Evolutionary conservation across 495 filamentous ascomycete species (phyloP), one percentile per base, ranked within the genome.

Genomic region (Penicillium malachiteum): DNA sequence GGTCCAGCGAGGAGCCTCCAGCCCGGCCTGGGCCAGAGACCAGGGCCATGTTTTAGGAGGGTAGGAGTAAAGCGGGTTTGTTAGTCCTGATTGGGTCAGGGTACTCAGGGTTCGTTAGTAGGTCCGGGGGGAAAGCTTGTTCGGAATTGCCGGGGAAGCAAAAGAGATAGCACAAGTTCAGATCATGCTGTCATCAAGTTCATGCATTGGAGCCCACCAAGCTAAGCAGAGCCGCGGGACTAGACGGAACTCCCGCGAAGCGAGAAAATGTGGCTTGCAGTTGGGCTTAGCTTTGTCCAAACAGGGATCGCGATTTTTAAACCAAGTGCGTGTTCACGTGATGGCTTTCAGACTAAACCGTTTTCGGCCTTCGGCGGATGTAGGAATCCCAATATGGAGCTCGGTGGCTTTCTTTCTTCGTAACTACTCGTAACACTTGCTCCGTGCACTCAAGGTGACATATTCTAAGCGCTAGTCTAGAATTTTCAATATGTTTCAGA

Each of bases 11-110:
- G 71, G 67, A 51, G 48, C 62, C 72, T 44, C 72, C 74, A 43
- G 78, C 84, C 57, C 80, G 75, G 38, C 84, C 84, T 17, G 85
- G 84, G 26, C 83, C 85, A 37, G 84, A 80, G 42, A 81, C 82
- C 51, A 87, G 71, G 9, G 85, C 79, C 85, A 88, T 88, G 13
- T 17, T 44, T 55, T 38, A 16, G 33, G 18, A 48, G 14, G 46
- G 46, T 18, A 18, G 32, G 45, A 18, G 46, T 17, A 37, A n/a
- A 26, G 46, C 21, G 14, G 41, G 33, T 33, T 26, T 34, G 42
- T 18, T n/a, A 16, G 33, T 35, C 30, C 3, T 55, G 47, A 62
- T 54, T 55, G 55, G 54, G 18, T 31, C 16, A 32, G 21, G 45
- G 55, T 26, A 26, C 21, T 26, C 21, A 26, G 21, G 21, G 21